A percentile compares a stretch with the other conserved stretches of the same genome.
phyloP scores from a whole-genome alignment of 108 stramenopile species.

The Pseudonitzschia multiseries region DNA sequence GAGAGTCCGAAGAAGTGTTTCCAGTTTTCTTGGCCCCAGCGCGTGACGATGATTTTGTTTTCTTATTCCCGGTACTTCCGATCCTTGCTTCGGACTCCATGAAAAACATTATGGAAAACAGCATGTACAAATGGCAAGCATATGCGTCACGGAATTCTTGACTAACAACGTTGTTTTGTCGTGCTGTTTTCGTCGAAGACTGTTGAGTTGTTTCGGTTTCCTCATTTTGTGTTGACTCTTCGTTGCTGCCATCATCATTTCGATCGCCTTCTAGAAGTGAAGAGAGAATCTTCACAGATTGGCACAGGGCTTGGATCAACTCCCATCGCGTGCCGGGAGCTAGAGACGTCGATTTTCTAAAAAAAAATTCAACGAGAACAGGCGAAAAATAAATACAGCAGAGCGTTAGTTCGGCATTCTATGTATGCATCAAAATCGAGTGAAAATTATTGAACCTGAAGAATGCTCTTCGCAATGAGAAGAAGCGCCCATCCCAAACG shows the following conservation, averaged over 20 bases:
- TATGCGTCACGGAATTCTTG: slow-evolving; percentile 76
- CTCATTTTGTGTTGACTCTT: neutral
- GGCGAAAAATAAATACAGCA: neutral
- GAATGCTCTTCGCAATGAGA: neutral
- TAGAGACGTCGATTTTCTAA: slow-evolving; percentile 70
- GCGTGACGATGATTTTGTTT: slow-evolving; percentile 23
- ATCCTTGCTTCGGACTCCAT: slow-evolving; percentile 75
- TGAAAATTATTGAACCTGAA: neutral
- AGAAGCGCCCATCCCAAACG: slow-evolving; percentile 1
- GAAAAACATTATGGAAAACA: slow-evolving; percentile 85
- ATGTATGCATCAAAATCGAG: neutral
- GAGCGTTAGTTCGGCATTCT: neutral
- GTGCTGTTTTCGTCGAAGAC: slow-evolving; percentile 12
- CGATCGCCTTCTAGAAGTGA: slow-evolving; percentile 40
- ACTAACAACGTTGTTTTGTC: slow-evolving; percentile 41
- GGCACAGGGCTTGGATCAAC: slow-evolving; percentile 57
- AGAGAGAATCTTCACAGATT: slow-evolving; percentile 55
- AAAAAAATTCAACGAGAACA: neutral
- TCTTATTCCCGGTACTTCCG: slow-evolving; percentile 10
- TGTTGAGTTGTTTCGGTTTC: slow-evolving; percentile 10
- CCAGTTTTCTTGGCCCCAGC: slow-evolving; percentile 11
- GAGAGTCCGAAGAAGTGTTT: slow-evolving; percentile 25
- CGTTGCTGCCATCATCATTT: slow-evolving; percentile 3
- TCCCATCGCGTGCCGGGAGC: slow-evolving; percentile 53
- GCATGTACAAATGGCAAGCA: slow-evolving; percentile 86